A percentile compares a stretch with the other conserved stretches of the same genome.
Evolutionary conservation across 2,329 filamentous ascomycete species (phyloP).

Genomic region (Ramularia collo-cygni): DNA sequence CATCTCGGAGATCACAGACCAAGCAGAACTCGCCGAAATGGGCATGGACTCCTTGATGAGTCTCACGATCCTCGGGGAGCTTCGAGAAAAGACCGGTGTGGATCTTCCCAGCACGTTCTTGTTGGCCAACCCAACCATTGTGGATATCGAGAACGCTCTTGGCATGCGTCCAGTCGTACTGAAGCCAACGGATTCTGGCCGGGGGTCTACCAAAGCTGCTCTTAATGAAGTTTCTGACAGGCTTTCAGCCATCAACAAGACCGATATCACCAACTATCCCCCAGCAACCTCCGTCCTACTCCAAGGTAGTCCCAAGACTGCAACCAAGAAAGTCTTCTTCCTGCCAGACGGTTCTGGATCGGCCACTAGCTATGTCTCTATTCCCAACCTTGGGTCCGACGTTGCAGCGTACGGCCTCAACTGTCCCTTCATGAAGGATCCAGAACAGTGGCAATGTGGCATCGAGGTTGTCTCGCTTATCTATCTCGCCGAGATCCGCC

Average conservation of each 20-base stretch:
- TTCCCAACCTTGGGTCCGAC: constrained; percentile 48
- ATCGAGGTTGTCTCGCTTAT: constrained; percentile 59
- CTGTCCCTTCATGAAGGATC: constrained; percentile 65
- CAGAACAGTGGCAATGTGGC: constrained; percentile 58
- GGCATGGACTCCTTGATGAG: constrained; percentile 50
- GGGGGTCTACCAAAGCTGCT: constrained; percentile 25
- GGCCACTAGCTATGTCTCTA: constrained; percentile 61
- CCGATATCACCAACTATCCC: constrained; percentile 39
- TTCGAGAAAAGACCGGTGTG: constrained; percentile 45
- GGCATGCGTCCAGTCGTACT: constrained; percentile 44
- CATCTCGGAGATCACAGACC: constrained; percentile 46
- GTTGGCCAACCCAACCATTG: constrained; percentile 54
- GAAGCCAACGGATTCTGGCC: constrained; percentile 22
- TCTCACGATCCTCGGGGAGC: constrained; percentile 44
- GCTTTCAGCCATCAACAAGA: constrained; percentile 31
- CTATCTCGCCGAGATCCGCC: constrained; percentile 63
- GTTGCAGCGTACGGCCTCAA: constrained; percentile 52
- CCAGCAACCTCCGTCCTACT: constrained; percentile 51
- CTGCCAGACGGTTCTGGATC: constrained; percentile 50
- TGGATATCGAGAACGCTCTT: constrained; percentile 59
- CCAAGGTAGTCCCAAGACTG: constrained; percentile 51
- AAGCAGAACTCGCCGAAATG: constrained; percentile 55
- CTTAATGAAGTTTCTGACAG: constrained; percentile 45
- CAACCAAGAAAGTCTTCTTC: constrained; percentile 49
- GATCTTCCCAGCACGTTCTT: constrained; percentile 51